These are phyloP conservation scores for Zostera marina DNA, from an alignment of 116 monocot species.

Conservation along the genomic window DNA sequence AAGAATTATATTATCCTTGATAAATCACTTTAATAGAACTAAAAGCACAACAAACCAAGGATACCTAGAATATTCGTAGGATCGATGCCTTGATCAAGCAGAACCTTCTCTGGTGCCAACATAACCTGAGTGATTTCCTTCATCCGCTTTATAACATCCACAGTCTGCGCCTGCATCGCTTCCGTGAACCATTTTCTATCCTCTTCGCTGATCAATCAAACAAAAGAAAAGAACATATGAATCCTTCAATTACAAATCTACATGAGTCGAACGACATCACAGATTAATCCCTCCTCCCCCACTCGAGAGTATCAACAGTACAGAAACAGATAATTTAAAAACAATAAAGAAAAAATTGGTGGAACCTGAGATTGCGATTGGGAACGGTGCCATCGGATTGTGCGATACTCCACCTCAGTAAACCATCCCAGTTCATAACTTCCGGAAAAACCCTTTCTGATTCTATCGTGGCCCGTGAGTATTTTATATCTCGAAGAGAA, in stretches of 20 bases:
- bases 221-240: background rate
- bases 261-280: background rate
- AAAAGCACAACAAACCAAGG: background rate
- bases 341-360: background rate
- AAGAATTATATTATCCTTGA: too few relatives aligned
- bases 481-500: background rate
- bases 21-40: background rate
- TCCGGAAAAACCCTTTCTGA: too few relatives aligned
- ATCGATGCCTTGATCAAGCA: constrained; percentile 53
- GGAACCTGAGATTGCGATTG: constrained; percentile 44
- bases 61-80: constrained; percentile 53
- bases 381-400: constrained; percentile 63
- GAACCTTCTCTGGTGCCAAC: constrained; percentile 58
- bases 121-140: constrained; percentile 92
- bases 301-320: background rate
- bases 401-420: constrained; percentile 90
- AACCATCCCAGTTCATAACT: constrained; percentile 64
- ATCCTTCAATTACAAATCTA: background rate
- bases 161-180: constrained; percentile 77
- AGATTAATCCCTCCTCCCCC: background rate
- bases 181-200: constrained; percentile 91
- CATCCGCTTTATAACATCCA: constrained; percentile 80
- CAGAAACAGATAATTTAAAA: background rate
- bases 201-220: constrained; percentile 45
- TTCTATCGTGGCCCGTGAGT: background rate